These are phyloP conservation scores for Oligophagozyma castellii DNA, from an alignment of 1,139 yeast species.

Conservation along the genomic window DNA sequence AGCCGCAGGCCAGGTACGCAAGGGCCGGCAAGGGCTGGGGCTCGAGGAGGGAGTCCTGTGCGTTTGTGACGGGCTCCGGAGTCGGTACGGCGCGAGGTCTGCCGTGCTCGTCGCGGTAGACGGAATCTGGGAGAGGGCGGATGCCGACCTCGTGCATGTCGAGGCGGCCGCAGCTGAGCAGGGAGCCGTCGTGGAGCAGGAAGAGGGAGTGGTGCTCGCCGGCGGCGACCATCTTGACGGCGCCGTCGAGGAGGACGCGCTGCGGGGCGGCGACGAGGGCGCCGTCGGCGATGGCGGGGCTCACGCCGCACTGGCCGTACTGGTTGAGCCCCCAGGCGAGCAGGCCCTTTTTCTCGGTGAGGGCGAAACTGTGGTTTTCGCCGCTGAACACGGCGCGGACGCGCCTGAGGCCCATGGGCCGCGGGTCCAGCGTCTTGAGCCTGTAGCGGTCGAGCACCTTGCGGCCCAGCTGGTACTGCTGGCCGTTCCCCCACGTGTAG, in stretches of 20 bases:
- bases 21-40: too few species aligned
- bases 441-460: conserved; percentile 67
- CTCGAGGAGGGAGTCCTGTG: conserved; percentile 26
- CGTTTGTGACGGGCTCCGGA: conserved; percentile 53
- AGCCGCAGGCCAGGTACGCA: conserved; percentile 64
- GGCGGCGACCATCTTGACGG: conserved; percentile 47
- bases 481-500: conserved; percentile 96
- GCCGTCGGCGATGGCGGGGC: conserved; percentile 61
- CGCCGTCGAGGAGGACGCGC: conserved; percentile 35
- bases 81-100: conserved; percentile 76
- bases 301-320: conserved; percentile 88
- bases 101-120: conserved; percentile 69
- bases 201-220: conserved; percentile 94
- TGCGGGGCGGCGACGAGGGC: conserved; percentile 72
- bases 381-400: conserved; percentile 80
- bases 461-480: conserved; percentile 82
- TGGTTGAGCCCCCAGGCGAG: conserved; percentile 93
- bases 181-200: conserved; percentile 52
- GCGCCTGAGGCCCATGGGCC: conserved; percentile 65
- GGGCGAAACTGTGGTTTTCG: conserved; percentile 91
- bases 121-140: conserved; percentile 41
- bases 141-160: conserved; percentile 92
- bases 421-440: conserved; percentile 46
- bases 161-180: conserved; percentile 78
- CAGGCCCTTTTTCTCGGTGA: conserved; percentile 57